Evolutionary conservation across 179 eudicot species (phyloP).

Genomic region (Actinidia polygama): DNA sequence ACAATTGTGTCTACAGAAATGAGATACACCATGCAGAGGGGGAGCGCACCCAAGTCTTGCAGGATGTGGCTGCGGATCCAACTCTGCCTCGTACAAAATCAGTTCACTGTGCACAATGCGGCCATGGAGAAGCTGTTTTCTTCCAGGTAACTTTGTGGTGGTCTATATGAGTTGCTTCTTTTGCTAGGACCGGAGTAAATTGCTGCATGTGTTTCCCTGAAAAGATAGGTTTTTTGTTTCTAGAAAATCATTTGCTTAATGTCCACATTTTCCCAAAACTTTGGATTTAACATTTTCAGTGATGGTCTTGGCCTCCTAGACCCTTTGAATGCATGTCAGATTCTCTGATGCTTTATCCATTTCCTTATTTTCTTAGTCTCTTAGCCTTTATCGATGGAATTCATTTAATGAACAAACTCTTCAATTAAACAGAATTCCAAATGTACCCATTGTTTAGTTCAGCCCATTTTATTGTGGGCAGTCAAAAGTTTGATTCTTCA

Average conservation of each 20-base stretch:
- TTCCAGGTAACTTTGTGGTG: constrained; percentile 63
- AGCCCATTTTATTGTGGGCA: neutral
- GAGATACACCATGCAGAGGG: constrained; percentile 86
- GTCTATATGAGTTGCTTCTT: neutral
- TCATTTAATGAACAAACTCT: neutral
- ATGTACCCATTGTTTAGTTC: neutral
- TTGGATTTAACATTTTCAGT: neutral
- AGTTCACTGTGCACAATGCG: constrained; percentile 78
- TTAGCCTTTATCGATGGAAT: neutral
- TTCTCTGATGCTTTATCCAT: neutral
- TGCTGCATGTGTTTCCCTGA: constrained; percentile 12
- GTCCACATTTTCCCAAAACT: neutral
- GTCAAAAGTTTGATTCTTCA: neutral
- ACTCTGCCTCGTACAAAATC: constrained; percentile 94
- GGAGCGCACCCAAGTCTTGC: constrained; percentile 89
- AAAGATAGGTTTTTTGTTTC: neutral
- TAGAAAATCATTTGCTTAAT: neutral
- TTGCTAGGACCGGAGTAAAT: neutral
- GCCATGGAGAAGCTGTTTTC: constrained; percentile 95
- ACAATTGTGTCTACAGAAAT: constrained; percentile 95
- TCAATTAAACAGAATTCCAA: neutral
- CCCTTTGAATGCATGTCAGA: neutral
- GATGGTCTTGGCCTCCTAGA: neutral
- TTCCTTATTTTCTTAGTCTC: neutral
- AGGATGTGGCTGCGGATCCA: constrained; percentile 97